Conservation (phyloP, 2,329 filamentous ascomycete genomes). For the Chaetomium sp. region DNA sequence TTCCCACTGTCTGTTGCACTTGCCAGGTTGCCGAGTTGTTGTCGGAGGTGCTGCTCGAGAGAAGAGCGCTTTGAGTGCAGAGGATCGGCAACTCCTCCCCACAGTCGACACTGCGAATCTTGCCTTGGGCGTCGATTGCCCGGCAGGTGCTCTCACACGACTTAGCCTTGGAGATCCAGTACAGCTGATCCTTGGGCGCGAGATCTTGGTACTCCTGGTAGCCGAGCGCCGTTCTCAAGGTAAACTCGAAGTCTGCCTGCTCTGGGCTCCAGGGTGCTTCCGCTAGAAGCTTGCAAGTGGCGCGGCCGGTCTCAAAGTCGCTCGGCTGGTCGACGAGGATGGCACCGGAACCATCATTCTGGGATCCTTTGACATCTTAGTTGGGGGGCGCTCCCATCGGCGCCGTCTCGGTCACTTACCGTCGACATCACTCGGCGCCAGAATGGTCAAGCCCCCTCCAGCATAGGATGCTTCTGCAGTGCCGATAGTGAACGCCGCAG, state of each 20-base stretch:
- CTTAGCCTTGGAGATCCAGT: constrained; percentile 26
- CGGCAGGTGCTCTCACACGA: constrained; percentile 29
- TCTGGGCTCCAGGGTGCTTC: constrained; percentile 36
- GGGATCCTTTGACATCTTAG: constrained; percentile 25
- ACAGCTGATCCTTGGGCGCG: constrained; percentile 30
- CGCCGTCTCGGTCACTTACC: constrained; percentile 4
- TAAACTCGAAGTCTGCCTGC: constrained; percentile 28
- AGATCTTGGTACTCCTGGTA: constrained; percentile 35
- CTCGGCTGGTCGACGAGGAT: constrained; percentile 33
- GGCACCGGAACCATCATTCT: constrained; percentile 32
- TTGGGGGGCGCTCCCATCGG: too few species aligned
- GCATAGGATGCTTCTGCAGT: constrained; percentile 6
- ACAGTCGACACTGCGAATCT: constrained; percentile 42
- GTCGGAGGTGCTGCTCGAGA: constrained; percentile 32
- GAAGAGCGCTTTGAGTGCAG: constrained; percentile 39
- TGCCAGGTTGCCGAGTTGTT: constrained; percentile 36
- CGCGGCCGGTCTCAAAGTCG: constrained; percentile 25
- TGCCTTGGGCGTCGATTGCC: constrained; percentile 40
- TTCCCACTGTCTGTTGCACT: constrained; percentile 35
- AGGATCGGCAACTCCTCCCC: constrained; percentile 35
- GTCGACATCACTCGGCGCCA: constrained; percentile 20
- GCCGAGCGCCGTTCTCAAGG: constrained; percentile 30
- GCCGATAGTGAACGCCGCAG: neutral
- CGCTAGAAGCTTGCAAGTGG: constrained; percentile 31
- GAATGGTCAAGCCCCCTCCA: constrained; percentile 23